A percentile compares a stretch with the other conserved stretches of the same genome.
phyloP scores from a whole-genome alignment of 495 filamentous ascomycete species.

The Cudoniella acicularis region DNA sequence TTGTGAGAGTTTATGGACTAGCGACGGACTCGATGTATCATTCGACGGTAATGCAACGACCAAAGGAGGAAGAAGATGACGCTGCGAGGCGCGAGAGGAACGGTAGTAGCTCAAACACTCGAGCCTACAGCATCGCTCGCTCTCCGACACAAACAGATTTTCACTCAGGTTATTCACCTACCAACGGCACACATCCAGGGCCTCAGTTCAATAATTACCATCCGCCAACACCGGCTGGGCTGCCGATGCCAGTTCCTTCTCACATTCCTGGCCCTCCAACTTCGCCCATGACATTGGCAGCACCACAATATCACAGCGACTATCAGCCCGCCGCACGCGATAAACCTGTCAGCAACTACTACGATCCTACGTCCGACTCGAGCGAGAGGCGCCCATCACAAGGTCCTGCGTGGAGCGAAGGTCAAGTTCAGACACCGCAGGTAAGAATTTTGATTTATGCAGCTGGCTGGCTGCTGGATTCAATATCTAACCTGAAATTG shows the following conservation, averaged over 20 bases:
- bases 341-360: constrained; percentile 46
- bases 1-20: constrained; percentile 1
- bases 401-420: constrained; percentile 33
- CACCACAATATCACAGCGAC: constrained; percentile 16
- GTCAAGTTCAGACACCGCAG: constrained; percentile 31
- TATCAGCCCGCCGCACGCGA: constrained; percentile 33
- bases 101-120: constrained; percentile 15
- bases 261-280: constrained; percentile 23
- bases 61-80: constrained; percentile 19
- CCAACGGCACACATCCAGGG: constrained; percentile 23
- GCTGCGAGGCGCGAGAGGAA: constrained; percentile 17
- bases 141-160: constrained; percentile 24
- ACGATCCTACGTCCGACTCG: constrained; percentile 53
- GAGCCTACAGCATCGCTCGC: constrained; percentile 16
- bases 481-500: constrained; percentile 39
- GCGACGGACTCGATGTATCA: constrained; percentile 26
- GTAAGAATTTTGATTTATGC: constrained; percentile 33
- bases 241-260: constrained; percentile 18
- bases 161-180: constrained; percentile 18
- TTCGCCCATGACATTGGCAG: constrained; percentile 17
- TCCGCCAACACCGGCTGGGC: constrained; percentile 17
- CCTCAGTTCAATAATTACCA: constrained; percentile 24
- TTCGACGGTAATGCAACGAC: constrained; percentile 25
- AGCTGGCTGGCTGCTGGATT: constrained; percentile 27
- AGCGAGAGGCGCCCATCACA: constrained; percentile 44